phyloP scores from a whole-genome alignment of 306 rosid species.

The Malus fusca region DNA sequence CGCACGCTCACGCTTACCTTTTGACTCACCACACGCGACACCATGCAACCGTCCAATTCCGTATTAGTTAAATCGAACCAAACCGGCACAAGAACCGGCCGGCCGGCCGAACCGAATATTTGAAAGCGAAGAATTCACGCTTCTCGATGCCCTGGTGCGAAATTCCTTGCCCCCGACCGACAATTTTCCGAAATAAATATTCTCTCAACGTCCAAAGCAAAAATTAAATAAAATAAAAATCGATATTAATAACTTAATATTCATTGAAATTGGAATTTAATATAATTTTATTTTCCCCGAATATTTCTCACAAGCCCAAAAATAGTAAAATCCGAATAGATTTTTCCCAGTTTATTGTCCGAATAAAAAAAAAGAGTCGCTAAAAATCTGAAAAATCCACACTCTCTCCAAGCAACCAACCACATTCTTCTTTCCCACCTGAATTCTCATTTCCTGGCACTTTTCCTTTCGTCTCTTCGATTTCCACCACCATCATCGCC shows the following conservation, averaged over 20 bases:
- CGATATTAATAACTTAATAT: not conserved
- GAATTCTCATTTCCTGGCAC: not conserved
- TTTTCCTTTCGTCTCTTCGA: not conserved
- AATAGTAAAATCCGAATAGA: constrained; percentile 16
- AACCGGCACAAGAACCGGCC: not conserved
- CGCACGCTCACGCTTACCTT: not conserved
- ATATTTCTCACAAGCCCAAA: constrained; percentile 3
- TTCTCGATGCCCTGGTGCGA: constrained; percentile 29
- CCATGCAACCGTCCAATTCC: constrained; percentile 25
- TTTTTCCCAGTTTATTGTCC: constrained; percentile 12
- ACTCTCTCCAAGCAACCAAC: constrained; percentile 13
- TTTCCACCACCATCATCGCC: not conserved
- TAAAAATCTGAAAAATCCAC: constrained; percentile 1
- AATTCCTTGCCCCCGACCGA: constrained; percentile 62
- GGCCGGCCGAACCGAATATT: constrained; percentile 34
- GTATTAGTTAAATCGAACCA: not conserved
- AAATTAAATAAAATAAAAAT: not conserved
- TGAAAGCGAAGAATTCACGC: constrained; percentile 41
- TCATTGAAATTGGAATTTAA: not conserved
- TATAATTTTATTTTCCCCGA: not conserved
- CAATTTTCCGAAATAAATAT: not conserved
- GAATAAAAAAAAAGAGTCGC: constrained; percentile 23
- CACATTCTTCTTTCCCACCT: not conserved
- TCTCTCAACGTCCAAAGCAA: not conserved
- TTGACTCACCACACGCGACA: constrained; percentile 24